These are phyloP conservation scores for Trichoderma sp. DNA, from an alignment of 2,329 filamentous ascomycete species.

Conservation along the genomic window DNA sequence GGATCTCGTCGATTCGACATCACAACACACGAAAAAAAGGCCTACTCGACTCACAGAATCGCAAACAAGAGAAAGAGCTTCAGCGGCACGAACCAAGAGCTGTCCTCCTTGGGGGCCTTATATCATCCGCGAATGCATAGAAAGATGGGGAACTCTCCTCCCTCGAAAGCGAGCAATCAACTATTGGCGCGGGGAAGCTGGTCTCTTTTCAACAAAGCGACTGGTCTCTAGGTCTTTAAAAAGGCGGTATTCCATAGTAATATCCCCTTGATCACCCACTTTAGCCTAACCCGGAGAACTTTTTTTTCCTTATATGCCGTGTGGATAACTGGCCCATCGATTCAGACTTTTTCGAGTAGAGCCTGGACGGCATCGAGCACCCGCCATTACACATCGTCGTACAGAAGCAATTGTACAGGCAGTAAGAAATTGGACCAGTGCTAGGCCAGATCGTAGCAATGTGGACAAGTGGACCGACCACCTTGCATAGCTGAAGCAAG, in stretches of 20 bases:
- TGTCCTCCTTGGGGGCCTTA: conserved; percentile 12
- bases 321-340: background rate
- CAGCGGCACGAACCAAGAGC: background rate
- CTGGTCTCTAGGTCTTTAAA: conserved; percentile 10
- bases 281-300: conserved; percentile 1
- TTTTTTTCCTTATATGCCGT: background rate
- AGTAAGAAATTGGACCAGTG: background rate
- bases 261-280: conserved; percentile 6
- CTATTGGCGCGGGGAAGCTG: conserved; percentile 19
- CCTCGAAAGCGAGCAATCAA: conserved; percentile 11
- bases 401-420: background rate
- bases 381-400: background rate
- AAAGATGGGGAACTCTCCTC: conserved; percentile 17
- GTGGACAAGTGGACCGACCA: conserved; percentile 6
- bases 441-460: background rate
- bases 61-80: background rate
- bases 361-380: background rate
- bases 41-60: background rate
- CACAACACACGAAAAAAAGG: background rate
- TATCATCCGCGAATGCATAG: background rate
- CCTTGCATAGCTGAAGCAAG: background rate
- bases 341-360: background rate
- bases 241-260: conserved; percentile 16
- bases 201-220: conserved; percentile 7
- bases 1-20: background rate